phyloP scores from a whole-genome alignment of 169 alveolate species.

The Babesia ovata region DNA sequence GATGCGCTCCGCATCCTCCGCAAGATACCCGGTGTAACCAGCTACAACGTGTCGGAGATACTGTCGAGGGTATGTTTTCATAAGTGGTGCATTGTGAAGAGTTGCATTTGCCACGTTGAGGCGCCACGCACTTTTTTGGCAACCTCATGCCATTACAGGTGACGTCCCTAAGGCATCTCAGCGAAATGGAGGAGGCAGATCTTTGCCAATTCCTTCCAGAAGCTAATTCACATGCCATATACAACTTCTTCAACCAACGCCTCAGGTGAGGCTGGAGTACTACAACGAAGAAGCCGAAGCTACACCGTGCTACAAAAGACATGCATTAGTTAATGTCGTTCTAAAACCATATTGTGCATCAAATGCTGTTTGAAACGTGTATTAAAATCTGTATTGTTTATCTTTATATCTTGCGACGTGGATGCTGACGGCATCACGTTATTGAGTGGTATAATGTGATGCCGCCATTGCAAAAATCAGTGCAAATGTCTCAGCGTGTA shows the following conservation, averaged over 20 bases:
- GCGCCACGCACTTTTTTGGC: background rate
- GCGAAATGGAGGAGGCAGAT: conserved; percentile 56
- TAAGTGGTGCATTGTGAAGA: background rate
- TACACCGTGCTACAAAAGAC: no score
- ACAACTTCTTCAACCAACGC: conserved; percentile 51
- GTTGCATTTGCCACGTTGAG: background rate
- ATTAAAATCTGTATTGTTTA: no score
- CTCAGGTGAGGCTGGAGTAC: background rate
- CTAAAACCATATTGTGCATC: no score
- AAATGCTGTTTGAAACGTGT: no score
- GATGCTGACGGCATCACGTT: no score
- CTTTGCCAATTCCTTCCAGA: conserved; percentile 54
- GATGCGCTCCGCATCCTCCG: conserved; percentile 62
- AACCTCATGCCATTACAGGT: background rate
- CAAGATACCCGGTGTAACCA: conserved; percentile 64
- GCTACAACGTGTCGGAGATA: conserved; percentile 57
- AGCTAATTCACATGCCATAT: conserved; percentile 42
- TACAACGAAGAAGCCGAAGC: no score
- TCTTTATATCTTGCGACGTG: no score
- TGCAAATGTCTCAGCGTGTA: background rate
- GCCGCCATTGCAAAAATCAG: no score
- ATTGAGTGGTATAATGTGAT: no score
- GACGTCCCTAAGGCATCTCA: conserved; percentile 53
- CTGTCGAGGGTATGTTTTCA: conserved; percentile 23
- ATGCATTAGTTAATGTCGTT: no score